Conservation (phyloP, 2,329 filamentous ascomycete species). For the Gaeumannomyces tritici region DNA sequence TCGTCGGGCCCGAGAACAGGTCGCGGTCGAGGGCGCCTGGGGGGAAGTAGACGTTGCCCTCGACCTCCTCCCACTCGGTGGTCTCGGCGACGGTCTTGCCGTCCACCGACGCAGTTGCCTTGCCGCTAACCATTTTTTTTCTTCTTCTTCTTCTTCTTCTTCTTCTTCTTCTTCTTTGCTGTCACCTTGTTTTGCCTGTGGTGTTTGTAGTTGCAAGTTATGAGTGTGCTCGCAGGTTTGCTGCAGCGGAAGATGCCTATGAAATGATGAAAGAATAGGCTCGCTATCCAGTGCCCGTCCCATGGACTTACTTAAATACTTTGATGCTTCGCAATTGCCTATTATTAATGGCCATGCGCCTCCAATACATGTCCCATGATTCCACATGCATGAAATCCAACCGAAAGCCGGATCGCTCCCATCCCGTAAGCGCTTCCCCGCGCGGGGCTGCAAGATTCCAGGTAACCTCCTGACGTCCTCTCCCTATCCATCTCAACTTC, state of each 20-base stretch:
- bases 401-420: not conserved
- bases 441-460: not conserved
- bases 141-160: not conserved
- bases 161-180: not conserved
- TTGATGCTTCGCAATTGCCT: not conserved
- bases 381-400: not conserved
- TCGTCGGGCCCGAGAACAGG: conserved; percentile 30
- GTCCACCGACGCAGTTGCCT: conserved; percentile 34
- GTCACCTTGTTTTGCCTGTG: too few species aligned
- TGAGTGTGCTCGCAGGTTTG: too few species aligned
- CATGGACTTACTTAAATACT: not conserved
- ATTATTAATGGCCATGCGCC: not conserved
- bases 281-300: not conserved
- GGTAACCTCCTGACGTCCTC: too few species aligned
- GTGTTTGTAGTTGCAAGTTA: not conserved
- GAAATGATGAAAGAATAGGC: too few species aligned
- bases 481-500: too few species aligned
- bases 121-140: conserved; percentile 1
- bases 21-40: conserved; percentile 32
- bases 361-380: not conserved
- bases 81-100: conserved; percentile 40
- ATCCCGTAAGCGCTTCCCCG: not conserved
- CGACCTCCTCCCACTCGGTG: conserved; percentile 42
- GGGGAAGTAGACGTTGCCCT: conserved; percentile 49
- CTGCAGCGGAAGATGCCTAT: too few species aligned